Evolutionary conservation across 257 asterid genomes (phyloP).

Genomic region (Penstemon eatonii): DNA sequence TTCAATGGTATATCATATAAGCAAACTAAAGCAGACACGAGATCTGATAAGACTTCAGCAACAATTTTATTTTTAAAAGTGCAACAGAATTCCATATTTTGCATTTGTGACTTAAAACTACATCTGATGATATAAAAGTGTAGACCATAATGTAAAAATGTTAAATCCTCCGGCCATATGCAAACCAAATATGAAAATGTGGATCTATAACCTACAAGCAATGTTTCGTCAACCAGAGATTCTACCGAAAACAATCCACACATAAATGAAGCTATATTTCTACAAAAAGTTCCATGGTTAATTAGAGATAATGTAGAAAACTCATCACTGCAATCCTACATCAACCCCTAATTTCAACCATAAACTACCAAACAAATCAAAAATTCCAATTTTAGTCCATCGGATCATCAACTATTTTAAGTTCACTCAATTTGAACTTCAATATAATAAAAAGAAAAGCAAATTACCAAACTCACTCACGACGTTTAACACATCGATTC

Average conservation of each 20-base stretch:
- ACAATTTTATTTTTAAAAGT: background rate
- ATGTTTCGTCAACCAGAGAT: background rate
- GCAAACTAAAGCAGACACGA: constrained; percentile 19
- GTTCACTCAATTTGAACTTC: constrained; percentile 25
- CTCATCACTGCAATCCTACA: too few relatives aligned
- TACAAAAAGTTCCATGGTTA: too few relatives aligned
- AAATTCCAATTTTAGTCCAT: too few relatives aligned
- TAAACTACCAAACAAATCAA: too few relatives aligned
- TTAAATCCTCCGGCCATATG: background rate
- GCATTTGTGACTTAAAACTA: background rate
- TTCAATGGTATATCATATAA: background rate
- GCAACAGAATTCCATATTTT: background rate
- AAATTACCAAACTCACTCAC: too few relatives aligned
- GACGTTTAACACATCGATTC: too few relatives aligned
- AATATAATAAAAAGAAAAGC: too few relatives aligned
- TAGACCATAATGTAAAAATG: background rate
- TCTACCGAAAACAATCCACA: too few relatives aligned
- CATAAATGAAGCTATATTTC: too few relatives aligned
- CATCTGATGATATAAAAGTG: background rate
- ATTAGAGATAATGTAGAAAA: too few relatives aligned
- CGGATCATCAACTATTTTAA: constrained; percentile 18
- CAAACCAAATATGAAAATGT: background rate
- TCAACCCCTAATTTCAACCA: too few relatives aligned
- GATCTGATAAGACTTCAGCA: background rate
- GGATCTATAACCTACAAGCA: constrained; percentile 4